A percentile compares a stretch with the other conserved stretches of the same genome.
These are phyloP conservation scores for Paramecium sonneborni DNA, from an alignment of 73 alveolate species.

Conservation along the genomic window DNA sequence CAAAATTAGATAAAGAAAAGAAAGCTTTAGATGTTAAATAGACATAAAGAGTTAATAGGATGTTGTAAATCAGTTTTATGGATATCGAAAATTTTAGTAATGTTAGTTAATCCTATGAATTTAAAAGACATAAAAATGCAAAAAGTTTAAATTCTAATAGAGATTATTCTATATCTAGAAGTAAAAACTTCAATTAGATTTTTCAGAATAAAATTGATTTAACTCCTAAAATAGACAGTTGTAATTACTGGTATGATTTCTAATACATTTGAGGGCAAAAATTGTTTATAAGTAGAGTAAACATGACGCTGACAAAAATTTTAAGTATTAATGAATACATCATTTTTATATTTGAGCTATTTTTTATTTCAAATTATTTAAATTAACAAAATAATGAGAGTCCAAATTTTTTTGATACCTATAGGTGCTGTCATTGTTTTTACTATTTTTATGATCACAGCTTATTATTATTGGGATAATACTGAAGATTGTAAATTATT, in stretches of 20 bases:
- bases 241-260: background rate
- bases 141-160: background rate
- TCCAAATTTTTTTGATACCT: background rate
- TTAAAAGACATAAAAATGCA: background rate
- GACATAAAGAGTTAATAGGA: background rate
- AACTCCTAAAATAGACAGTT: background rate
- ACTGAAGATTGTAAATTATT: background rate
- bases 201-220: background rate
- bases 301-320: background rate
- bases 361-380: background rate
- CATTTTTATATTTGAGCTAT: background rate
- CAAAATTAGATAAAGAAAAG: background rate
- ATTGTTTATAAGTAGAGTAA: background rate
- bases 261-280: background rate
- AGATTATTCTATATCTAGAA: background rate
- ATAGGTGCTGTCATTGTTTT: background rate
- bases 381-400: background rate
- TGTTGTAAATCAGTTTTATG: background rate
- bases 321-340: background rate
- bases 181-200: background rate
- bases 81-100: background rate
- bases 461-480: background rate
- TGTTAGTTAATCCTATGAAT: background rate
- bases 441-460: background rate
- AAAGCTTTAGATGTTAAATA: background rate